Conservation (phyloP, 345 rosid species). For the Tarenaya hassleriana region DNA sequence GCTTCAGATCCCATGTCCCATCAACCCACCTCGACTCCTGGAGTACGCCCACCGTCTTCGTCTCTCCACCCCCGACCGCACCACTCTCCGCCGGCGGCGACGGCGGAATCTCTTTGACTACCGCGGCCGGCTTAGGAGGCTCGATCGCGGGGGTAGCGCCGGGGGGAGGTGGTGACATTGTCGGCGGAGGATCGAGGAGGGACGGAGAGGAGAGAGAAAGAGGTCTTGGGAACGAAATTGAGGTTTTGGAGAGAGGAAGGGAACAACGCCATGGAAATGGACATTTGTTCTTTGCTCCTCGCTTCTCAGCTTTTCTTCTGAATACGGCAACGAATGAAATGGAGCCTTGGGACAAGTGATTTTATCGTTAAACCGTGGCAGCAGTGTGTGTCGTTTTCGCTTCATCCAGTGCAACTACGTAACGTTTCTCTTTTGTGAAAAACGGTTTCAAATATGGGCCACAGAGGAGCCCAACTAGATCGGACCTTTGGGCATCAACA, state of each 20-base stretch:
- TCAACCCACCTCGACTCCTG: slow-evolving; percentile 63
- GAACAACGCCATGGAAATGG: slow-evolving; percentile 54
- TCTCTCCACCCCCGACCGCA: slow-evolving; percentile 23
- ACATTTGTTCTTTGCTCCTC: slow-evolving; percentile 26
- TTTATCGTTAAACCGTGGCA: too few relatives aligned
- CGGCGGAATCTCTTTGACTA: slow-evolving; percentile 12
- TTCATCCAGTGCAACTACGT: too few relatives aligned
- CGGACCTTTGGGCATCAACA: too few relatives aligned
- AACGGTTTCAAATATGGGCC: too few relatives aligned
- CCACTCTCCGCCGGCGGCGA: slow-evolving; percentile 7
- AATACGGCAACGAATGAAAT: too few relatives aligned
- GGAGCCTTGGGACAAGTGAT: too few relatives aligned
- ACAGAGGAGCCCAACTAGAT: too few relatives aligned
- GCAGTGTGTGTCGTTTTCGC: too few relatives aligned
- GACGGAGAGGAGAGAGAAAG: slow-evolving; percentile 35
- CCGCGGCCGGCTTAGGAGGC: slow-evolving; percentile 11
- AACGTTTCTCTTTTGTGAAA: too few relatives aligned
- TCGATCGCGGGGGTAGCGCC: slow-evolving; percentile 31
- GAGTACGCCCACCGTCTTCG: slow-evolving; percentile 32
- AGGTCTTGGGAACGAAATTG: slow-evolving; percentile 29
- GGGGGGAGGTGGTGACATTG: slow-evolving; percentile 46
- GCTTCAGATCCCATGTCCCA: slow-evolving; percentile 92
- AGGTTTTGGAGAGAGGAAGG: slow-evolving; percentile 33
- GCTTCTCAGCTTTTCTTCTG: too few relatives aligned
- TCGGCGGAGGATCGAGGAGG: slow-evolving; percentile 44